Percentiles rank a stretch among this genome's conserved stretches.
Evolutionary conservation across 805 yeast genomes (phyloP).

Genomic region (Ogataea ganodermae): DNA sequence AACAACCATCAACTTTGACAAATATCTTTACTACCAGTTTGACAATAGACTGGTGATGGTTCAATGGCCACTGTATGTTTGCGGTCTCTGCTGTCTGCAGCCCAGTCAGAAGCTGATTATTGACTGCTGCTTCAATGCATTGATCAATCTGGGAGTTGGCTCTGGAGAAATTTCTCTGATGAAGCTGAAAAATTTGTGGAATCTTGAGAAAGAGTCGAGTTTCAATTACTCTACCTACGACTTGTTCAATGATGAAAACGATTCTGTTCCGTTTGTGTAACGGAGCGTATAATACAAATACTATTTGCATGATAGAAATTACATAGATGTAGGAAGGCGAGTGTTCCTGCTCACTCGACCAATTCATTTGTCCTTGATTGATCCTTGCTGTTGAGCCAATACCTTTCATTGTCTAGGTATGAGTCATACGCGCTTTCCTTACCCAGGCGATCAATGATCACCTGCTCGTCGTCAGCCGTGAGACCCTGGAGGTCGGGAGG

Average conservation of each 20-base stretch:
- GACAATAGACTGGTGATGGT: conserved; percentile 40
- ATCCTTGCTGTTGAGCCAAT: conserved; percentile 42
- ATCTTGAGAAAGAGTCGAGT: conserved; percentile 27
- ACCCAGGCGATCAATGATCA: conserved; percentile 37
- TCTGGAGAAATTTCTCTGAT: conserved; percentile 37
- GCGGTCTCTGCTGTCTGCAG: conserved; percentile 36
- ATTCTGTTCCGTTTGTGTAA: conserved; percentile 39
- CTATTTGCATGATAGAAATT: not conserved
- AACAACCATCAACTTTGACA: conserved; percentile 27
- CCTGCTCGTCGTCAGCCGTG: conserved; percentile 46
- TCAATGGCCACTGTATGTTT: conserved; percentile 40
- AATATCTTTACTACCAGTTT: conserved; percentile 34
- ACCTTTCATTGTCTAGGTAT: conserved; percentile 38
- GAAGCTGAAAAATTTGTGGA: conserved; percentile 35
- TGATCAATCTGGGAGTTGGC: conserved; percentile 38
- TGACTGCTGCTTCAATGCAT: conserved; percentile 38
- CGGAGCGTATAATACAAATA: conserved; percentile 6
- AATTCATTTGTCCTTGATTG: conserved; percentile 39
- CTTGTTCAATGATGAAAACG: conserved; percentile 34
- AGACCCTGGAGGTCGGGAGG: conserved; percentile 64
- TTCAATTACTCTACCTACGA: conserved; percentile 29
- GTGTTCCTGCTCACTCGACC: conserved; percentile 19
- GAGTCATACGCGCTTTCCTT: conserved; percentile 39
- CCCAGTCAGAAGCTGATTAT: conserved; percentile 35
- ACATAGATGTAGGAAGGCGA: not conserved